A percentile compares a stretch with the other conserved stretches of the same genome.
Evolutionary conservation across 768 basidiomycete genomes (phyloP).

Genomic region (Pleurotus ostreatus): DNA sequence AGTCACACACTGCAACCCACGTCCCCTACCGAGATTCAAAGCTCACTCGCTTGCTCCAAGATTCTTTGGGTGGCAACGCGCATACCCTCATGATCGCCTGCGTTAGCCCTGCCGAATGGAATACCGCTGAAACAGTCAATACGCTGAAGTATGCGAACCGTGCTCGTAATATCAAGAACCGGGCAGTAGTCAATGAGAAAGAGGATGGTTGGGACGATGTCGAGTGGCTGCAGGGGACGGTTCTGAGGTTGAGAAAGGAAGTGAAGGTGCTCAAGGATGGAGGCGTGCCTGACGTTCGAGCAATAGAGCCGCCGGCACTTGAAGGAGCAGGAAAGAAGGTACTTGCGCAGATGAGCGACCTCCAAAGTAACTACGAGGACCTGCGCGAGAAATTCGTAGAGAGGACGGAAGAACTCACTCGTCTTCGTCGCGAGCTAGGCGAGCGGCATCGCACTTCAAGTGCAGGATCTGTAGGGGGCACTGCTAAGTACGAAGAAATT

Average conservation of each 20-base stretch:
- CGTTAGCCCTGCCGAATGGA: conserved; percentile 94
- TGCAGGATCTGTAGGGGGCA: conserved; percentile 62
- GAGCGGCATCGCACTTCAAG: conserved; percentile 55
- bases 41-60: conserved; percentile 92
- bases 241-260: conserved; percentile 84
- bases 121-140: conserved; percentile 89
- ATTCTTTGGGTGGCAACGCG: conserved; percentile 95
- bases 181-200: conserved; percentile 85
- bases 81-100: conserved; percentile 99
- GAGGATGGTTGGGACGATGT: conserved; percentile 99
- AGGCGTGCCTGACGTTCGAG: conserved; percentile 31
- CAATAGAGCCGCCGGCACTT: conserved; percentile 10
- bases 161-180: conserved; percentile 95
- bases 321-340: conserved; percentile 75
- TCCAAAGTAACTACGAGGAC: conserved; percentile 84
- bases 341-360: conserved; percentile 73
- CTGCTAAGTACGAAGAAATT: conserved; percentile 83
- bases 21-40: conserved; percentile 99
- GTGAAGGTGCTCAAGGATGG: conserved; percentile 77
- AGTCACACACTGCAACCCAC: conserved; percentile 81
- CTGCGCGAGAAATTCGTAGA: conserved; percentile 82
- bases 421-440: conserved; percentile 73
- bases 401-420: conserved; percentile 83
- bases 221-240: conserved; percentile 89
- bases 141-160: conserved; percentile 97